phyloP scores from a whole-genome alignment of 169 alveolate species.

The Babesia caballi region DNA sequence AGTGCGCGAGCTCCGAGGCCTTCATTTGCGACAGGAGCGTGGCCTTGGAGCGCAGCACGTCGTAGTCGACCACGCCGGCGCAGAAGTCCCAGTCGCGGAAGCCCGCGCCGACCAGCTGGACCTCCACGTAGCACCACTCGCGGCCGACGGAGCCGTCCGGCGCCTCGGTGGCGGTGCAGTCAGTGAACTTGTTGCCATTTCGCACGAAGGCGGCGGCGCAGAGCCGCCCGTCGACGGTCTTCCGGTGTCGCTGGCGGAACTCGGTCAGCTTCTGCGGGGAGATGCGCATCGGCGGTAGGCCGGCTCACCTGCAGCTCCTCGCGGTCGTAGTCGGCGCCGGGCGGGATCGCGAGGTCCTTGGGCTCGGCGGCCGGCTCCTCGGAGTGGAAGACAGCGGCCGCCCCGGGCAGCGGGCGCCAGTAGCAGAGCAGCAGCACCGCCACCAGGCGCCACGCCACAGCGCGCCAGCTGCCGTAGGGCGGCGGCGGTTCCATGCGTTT shows the following conservation, averaged over 20 bases:
- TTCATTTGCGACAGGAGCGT: constrained; percentile 28
- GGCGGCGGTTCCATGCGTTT: constrained; percentile 2
- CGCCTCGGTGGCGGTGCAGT: constrained; percentile 84
- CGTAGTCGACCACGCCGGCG: constrained; percentile 79
- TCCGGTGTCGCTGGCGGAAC: constrained; percentile 86
- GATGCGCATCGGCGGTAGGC: no score
- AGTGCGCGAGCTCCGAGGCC: constrained; percentile 45
- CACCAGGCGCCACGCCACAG: neutral
- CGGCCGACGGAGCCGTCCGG: constrained; percentile 87
- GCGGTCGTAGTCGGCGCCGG: constrained; percentile 55
- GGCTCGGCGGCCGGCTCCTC: neutral
- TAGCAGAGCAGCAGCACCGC: neutral
- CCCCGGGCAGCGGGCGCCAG: neutral
- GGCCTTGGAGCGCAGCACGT: constrained; percentile 77
- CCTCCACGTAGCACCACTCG: constrained; percentile 91
- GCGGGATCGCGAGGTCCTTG: constrained; percentile 42
- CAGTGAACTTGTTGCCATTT: constrained; percentile 85
- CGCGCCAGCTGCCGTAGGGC: neutral
- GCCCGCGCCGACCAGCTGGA: constrained; percentile 87
- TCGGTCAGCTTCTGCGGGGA: constrained; percentile 81
- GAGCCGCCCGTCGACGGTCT: constrained; percentile 85
- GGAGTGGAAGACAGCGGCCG: neutral
- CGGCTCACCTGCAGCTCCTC: constrained; percentile 40
- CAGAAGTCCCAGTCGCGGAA: constrained; percentile 88
- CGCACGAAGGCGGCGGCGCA: constrained; percentile 92